Evolutionary conservation across 345 rosid genomes (phyloP).

Genomic region (Pistacia atlantica): DNA sequence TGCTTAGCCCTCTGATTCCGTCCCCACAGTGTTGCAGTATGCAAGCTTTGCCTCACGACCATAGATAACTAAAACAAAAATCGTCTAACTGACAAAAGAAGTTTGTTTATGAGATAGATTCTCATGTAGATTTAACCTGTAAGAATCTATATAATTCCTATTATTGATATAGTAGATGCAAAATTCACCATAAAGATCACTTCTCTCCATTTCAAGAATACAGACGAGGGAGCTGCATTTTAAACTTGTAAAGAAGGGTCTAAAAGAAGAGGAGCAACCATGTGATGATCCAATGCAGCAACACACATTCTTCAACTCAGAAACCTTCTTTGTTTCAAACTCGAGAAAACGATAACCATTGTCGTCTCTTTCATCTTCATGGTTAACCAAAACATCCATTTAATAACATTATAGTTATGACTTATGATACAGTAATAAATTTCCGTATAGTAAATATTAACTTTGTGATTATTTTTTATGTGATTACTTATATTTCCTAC

Average conservation of each 20-base stretch:
- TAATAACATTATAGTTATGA: no score
- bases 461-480: no score
- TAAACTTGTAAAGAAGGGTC: not conserved
- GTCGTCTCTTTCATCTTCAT: no score
- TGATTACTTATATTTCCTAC: no score
- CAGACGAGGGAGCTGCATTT: constrained; percentile 7
- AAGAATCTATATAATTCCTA: not conserved
- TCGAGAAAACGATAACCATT: no score
- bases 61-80: not conserved
- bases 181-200: not conserved
- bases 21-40: not conserved
- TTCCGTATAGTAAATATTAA: no score
- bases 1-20: constrained; percentile 2
- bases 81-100: not conserved
- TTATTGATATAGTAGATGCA: not conserved
- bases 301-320: not conserved
- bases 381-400: no score
- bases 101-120: not conserved
- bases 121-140: not conserved
- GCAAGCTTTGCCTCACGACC: not conserved
- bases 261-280: not conserved
- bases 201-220: not conserved
- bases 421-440: no score
- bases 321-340: no score
- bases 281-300: constrained; percentile 11